These are phyloP conservation scores for Candida ovalis DNA, from an alignment of 805 yeast genomes.

Conservation along the genomic window DNA sequence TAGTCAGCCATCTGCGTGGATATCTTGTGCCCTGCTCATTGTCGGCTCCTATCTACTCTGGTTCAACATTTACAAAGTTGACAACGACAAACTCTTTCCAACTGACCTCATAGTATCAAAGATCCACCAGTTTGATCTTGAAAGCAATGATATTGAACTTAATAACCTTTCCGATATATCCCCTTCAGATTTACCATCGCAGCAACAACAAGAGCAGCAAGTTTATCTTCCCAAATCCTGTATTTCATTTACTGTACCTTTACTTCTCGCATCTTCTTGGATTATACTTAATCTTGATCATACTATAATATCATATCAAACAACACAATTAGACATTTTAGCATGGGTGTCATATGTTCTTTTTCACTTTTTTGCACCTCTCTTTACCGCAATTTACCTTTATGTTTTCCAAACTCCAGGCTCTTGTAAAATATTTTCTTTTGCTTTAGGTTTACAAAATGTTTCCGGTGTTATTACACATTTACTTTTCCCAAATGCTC, in stretches of 20 bases:
- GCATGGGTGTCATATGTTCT: constrained; percentile 65
- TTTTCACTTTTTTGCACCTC: constrained; percentile 57
- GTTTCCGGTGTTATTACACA: constrained; percentile 59
- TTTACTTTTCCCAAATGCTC: constrained; percentile 62
- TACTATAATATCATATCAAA: constrained; percentile 35
- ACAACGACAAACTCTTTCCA: neutral
- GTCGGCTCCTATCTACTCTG: constrained; percentile 17
- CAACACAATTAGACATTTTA: constrained; percentile 44
- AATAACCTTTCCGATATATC: neutral
- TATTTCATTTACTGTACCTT: constrained; percentile 32
- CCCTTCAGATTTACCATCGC: neutral
- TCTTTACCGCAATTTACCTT: constrained; percentile 57
- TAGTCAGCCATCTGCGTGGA: constrained; percentile 19
- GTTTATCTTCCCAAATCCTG: constrained; percentile 23
- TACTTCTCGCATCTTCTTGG: constrained; percentile 44
- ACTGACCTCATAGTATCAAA: neutral
- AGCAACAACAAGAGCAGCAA: neutral
- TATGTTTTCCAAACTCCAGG: constrained; percentile 70
- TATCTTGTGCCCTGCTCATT: constrained; percentile 13
- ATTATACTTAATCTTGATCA: constrained; percentile 45
- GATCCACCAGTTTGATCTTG: neutral
- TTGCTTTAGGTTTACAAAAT: constrained; percentile 59
- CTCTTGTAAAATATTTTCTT: constrained; percentile 47
- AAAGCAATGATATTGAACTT: neutral
- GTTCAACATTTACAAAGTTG: constrained; percentile 13